A percentile compares a stretch with the other conserved stretches of the same genome.
Evolutionary conservation across 805 yeast species (phyloP).

Genomic region (Candida argentea): DNA sequence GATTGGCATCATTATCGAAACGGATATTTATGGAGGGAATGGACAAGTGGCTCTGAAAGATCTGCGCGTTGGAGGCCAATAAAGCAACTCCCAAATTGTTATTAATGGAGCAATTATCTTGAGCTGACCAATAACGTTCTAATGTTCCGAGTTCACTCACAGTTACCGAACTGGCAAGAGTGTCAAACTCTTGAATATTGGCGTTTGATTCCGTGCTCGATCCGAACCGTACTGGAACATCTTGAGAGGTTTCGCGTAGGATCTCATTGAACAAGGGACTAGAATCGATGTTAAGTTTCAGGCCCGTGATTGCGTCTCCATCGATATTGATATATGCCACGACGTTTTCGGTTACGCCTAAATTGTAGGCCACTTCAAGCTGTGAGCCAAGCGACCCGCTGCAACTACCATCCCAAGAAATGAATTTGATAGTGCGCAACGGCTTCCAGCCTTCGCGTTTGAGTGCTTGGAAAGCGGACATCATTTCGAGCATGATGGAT

Average conservation of each 20-base stretch:
- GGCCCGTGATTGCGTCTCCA: constrained; percentile 28
- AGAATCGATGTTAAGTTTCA: constrained; percentile 22
- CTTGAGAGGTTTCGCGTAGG: constrained; percentile 16
- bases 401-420: constrained; percentile 32
- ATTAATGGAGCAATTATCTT: constrained; percentile 21
- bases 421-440: constrained; percentile 26
- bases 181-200: constrained; percentile 1
- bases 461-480: constrained; percentile 24
- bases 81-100: constrained; percentile 19
- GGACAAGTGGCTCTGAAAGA: constrained; percentile 20
- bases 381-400: constrained; percentile 25
- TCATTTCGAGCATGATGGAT: constrained; percentile 28
- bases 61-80: constrained; percentile 15
- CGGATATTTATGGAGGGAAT: constrained; percentile 24
- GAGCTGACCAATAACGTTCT: constrained; percentile 25
- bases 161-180: background rate
- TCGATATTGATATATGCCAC: constrained; percentile 30
- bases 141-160: constrained; percentile 15
- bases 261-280: constrained; percentile 27
- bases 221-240: constrained; percentile 22
- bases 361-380: constrained; percentile 2
- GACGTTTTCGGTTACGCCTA: constrained; percentile 13
- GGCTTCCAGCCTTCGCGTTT: constrained; percentile 32
- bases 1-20: constrained; percentile 19
- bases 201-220: constrained; percentile 7